Conservation (phyloP, 257 asterid species). For the Jaltomata sinuosa region DNA sequence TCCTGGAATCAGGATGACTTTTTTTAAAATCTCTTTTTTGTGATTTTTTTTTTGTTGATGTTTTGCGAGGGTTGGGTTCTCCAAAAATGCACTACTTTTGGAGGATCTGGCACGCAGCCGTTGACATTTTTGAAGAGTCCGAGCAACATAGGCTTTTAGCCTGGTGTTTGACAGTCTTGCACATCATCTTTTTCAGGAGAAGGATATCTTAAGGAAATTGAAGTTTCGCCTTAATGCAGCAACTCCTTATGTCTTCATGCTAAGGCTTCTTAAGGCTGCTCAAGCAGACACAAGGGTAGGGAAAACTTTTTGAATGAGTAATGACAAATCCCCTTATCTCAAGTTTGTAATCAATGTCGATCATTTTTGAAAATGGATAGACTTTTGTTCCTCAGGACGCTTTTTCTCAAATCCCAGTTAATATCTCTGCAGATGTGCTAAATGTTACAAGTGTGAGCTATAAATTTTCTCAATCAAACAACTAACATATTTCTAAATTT, state of each 20-base stretch:
- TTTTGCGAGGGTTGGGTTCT: too few species aligned
- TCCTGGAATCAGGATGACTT: not conserved
- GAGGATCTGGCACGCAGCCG: too few species aligned
- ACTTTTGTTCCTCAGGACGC: not conserved
- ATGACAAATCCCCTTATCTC: not conserved
- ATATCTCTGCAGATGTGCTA: not conserved
- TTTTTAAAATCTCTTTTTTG: not conserved
- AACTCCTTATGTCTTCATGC: conserved; percentile 92
- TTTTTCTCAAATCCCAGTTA: not conserved
- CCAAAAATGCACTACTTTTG: too few species aligned
- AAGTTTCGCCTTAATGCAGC: conserved; percentile 92
- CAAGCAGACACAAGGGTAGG: conserved; percentile 56
- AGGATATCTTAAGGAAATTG: conserved; percentile 49
- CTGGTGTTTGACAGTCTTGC: conserved; percentile 2
- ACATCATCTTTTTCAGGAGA: conserved; percentile 50
- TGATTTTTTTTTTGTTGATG: not conserved
- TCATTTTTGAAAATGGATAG: not conserved
- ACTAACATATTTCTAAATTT: not conserved
- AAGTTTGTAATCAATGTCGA: not conserved
- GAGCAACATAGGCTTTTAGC: not conserved
- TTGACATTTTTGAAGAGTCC: not conserved
- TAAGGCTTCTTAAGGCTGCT: conserved; percentile 87
- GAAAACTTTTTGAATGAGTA: not conserved
- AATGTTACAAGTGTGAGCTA: not conserved
- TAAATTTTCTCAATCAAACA: not conserved